Evolutionary conservation across 2,329 filamentous ascomycete species (phyloP).

Genomic region (Arthrinium phaeospermum): DNA sequence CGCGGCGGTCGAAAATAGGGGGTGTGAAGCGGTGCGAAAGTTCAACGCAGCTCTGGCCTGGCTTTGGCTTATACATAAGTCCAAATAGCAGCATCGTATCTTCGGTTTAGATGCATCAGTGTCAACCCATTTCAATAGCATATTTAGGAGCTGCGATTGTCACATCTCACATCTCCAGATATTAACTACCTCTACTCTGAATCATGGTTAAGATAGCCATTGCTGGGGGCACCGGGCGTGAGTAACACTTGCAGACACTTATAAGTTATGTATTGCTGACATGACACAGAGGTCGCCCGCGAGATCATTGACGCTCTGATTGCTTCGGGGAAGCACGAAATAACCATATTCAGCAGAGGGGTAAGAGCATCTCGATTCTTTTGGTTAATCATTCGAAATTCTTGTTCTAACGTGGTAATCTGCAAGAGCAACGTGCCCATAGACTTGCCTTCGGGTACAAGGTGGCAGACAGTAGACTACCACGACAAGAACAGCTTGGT

Average conservation of each 20-base stretch:
- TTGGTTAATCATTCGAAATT: constrained; percentile 31
- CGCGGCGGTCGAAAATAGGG: constrained; percentile 25
- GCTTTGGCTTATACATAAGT: not conserved
- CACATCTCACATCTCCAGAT: not conserved
- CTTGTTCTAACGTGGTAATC: not conserved
- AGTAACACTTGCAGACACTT: constrained; percentile 22
- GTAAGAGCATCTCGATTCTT: constrained; percentile 34
- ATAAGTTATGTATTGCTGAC: not conserved
- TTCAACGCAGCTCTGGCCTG: not conserved
- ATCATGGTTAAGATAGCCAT: constrained; percentile 51
- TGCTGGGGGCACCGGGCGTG: constrained; percentile 52
- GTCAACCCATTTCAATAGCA: not conserved
- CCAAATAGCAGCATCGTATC: too few relatives aligned
- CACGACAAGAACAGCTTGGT: constrained; percentile 44
- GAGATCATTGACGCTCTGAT: constrained; percentile 58
- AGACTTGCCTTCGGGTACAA: not conserved
- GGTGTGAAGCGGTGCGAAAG: not conserved
- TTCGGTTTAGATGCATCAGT: not conserved
- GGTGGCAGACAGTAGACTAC: constrained; percentile 49
- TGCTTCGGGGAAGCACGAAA: constrained; percentile 55
- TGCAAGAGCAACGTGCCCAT: not conserved
- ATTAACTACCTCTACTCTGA: not conserved
- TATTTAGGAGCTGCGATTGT: not conserved
- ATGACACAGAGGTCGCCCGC: constrained; percentile 52
- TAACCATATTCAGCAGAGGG: constrained; percentile 56